phyloP scores from a whole-genome alignment of 441 rosid genomes.

The Pelargonium australe region DNA sequence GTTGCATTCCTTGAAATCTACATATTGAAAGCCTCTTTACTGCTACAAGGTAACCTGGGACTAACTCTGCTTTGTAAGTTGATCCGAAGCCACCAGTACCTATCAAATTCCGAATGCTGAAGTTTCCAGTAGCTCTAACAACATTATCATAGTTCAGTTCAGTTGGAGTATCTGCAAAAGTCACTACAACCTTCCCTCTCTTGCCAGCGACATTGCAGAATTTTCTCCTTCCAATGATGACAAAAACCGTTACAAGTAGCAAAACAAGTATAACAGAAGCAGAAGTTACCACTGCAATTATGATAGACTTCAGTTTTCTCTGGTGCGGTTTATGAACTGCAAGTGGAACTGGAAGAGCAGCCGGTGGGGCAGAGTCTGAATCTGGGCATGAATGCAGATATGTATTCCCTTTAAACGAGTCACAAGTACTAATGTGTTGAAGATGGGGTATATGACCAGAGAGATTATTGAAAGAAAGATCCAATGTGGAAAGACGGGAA shows the following conservation, averaged over 20 bases:
- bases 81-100: constrained; percentile 88
- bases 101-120: constrained; percentile 68
- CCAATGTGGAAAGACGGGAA: constrained; percentile 30
- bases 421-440: constrained; percentile 29
- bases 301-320: constrained; percentile 25
- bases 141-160: constrained; percentile 66
- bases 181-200: constrained; percentile 50
- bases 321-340: constrained; percentile 22
- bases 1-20: constrained; percentile 72
- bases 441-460: constrained; percentile 46
- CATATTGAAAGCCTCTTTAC: constrained; percentile 80
- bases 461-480: constrained; percentile 55
- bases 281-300: constrained; percentile 33
- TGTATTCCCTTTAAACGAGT: constrained; percentile 35
- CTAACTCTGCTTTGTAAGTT: constrained; percentile 65
- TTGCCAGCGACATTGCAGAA: constrained; percentile 20
- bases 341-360: constrained; percentile 17
- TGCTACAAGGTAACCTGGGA: constrained; percentile 52
- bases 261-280: constrained; percentile 31
- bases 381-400: constrained; percentile 31
- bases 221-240: constrained; percentile 30
- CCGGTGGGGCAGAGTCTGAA: constrained; percentile 18
- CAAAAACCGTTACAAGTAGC: constrained; percentile 21
- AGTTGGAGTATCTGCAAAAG: constrained; percentile 50
- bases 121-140: constrained; percentile 67